Conservation (phyloP, 2,329 filamentous ascomycete genomes). For the Neocatenulostroma microsporum region DNA sequence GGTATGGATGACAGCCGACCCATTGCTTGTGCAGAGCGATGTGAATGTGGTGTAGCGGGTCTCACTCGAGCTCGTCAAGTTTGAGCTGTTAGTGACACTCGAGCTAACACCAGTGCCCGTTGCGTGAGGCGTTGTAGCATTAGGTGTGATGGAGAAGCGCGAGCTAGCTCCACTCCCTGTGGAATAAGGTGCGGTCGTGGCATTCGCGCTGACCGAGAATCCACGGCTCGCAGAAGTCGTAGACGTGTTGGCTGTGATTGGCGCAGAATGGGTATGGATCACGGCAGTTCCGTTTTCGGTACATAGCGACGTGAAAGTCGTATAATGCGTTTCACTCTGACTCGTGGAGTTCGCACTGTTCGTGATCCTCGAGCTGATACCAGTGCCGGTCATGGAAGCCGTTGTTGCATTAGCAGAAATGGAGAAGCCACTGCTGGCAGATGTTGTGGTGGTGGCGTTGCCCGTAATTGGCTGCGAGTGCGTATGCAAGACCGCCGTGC, state of each 20-base stretch:
- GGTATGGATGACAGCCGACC: constrained; percentile 2
- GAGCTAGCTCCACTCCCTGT: constrained; percentile 1
- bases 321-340: background rate
- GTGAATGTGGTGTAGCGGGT: constrained; percentile 5
- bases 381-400: background rate
- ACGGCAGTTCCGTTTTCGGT: constrained; percentile 1
- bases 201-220: background rate
- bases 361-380: background rate
- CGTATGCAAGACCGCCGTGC: constrained; percentile 2
- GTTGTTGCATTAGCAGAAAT: constrained; percentile 3
- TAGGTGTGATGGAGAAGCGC: background rate
- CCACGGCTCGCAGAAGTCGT: background rate
- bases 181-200: constrained; percentile 1
- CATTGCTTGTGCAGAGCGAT: constrained; percentile 4
- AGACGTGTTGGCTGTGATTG: background rate
- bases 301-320: constrained; percentile 2
- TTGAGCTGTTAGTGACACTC: constrained; percentile 1
- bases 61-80: background rate
- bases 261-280: constrained; percentile 4
- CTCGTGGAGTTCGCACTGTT: constrained; percentile 2
- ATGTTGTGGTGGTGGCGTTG: constrained; percentile 2
- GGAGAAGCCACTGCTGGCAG: background rate
- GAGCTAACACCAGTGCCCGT: background rate
- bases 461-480: constrained; percentile 2
- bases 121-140: background rate